Percentiles rank a stretch among this genome's conserved stretches.
These are phyloP conservation scores for Colletotrichum sp. DNA, from an alignment of 2,329 filamentous ascomycete species.

Conservation along the genomic window DNA sequence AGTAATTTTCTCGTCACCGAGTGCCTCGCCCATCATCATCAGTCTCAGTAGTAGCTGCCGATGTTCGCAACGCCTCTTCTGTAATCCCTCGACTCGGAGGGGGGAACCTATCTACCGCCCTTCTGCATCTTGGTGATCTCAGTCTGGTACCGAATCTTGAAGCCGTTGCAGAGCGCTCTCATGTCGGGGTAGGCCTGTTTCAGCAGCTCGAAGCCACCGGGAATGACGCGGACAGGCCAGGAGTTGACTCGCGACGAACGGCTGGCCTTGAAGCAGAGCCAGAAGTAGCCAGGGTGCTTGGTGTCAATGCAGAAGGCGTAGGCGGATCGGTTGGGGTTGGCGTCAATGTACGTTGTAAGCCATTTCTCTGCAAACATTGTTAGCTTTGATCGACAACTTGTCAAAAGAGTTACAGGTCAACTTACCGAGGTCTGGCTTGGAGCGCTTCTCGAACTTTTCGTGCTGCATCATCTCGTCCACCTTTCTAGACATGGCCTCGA, in stretches of 20 bases:
- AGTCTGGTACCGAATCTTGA: conserved; percentile 80
- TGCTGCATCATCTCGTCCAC: conserved; percentile 95
- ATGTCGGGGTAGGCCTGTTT: conserved; percentile 93
- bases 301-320: conserved; percentile 96
- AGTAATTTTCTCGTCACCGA: neutral
- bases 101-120: conserved; percentile 20
- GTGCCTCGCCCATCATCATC: neutral
- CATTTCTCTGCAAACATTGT: conserved; percentile 73
- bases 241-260: conserved; percentile 73
- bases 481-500: conserved; percentile 97
- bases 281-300: conserved; percentile 93
- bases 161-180: conserved; percentile 93
- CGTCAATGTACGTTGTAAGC: conserved; percentile 94
- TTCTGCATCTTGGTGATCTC: conserved; percentile 67
- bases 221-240: conserved; percentile 89
- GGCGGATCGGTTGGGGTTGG: conserved; percentile 90
- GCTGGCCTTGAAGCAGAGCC: conserved; percentile 94
- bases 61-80: neutral
- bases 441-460: conserved; percentile 83
- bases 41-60: neutral
- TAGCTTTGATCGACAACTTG: neutral
- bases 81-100: neutral
- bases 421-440: conserved; percentile 79
- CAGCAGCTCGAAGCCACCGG: conserved; percentile 90
- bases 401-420: neutral